Evolutionary conservation across 2,329 filamentous ascomycete genomes (phyloP), one percentile per base, ranked within the genome.

Genomic region (Teratosphaeriaceae sp.): DNA sequence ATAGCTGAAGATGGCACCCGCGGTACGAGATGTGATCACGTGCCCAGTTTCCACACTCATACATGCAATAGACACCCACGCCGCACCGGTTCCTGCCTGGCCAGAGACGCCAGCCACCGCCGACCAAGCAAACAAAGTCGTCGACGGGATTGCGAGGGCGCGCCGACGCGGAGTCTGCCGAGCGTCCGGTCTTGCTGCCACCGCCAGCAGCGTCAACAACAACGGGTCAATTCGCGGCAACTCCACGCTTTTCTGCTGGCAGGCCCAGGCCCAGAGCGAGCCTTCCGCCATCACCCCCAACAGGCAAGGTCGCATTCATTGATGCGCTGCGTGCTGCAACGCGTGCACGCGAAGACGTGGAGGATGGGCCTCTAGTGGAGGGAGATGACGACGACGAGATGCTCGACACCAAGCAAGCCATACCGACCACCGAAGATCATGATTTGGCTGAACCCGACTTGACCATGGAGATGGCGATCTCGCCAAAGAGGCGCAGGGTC

Each of bases 401-500:
- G 55, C 53, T 61, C 22, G 51, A 56, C 36, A 43, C 40, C 16
- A 47, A 48, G 16, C 35, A 49, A 23, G 39, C 37, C 9, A 1
- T 54, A 31, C 48, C 49, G 16, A 53, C 47, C 4, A 48, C 45
- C 5, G 47, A 48, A 24, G 38, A 41, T 12, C 37, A 38, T 7
- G 15, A 19, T 3, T 4, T 4, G 3, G 31, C 5, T 7, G 12
- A 34, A 3, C 20, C 24, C 16, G 13, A 40, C 11, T 44, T 45
- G 45, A 38, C 26, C 11, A 34, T 45, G 15, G 43, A 48, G 22
- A 20, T 58, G 8, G 47, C 56, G 15, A 47, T 52, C 41, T 58
- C 59, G 1, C 56, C 59, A 3, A 61, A 61, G 43, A 51, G 59
- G 35, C 54, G 58, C 18, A 52, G 52, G 39, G 11, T 56, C 11